Base-by-base conservation (phyloP, 1,139 yeast genomes). In the Debaryomyces udenii region DNA sequence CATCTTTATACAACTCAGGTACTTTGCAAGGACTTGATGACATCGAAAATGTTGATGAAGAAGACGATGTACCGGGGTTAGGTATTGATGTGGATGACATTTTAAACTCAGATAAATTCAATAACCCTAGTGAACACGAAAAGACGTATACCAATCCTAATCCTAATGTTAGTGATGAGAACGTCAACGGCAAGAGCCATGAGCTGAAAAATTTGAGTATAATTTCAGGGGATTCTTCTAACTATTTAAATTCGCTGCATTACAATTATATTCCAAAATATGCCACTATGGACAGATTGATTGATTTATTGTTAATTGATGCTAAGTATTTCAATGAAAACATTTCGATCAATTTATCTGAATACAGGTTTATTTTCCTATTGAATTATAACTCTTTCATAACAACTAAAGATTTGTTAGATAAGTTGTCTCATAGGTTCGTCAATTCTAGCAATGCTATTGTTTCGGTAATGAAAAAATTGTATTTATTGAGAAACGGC, bases 31-130 rank as follows among this genome's bases (percentile, higher is more conserved):
- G 54, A 4, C 53, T 51, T 14, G 61, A 60, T 33, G 67, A 62
- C 26, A 59, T 58, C 2, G 69, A 62, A 27, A 61, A 62, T 40
- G 63, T 55, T 15, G 70, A 63, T 33, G 63, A 51, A 16, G 74
- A 66, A 14, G 74, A 68, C 37, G 74, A 66, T 36, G 66, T 62
- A 11, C 69, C 71, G 1, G 71, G 73, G 3, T 54, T 69, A 33
- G 78, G 76, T 3, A 71, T 73, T 38, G 76, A 72, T 49, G 77
- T 71, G 7, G 78, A 73, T 49, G 74, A 65, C 42, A 67, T 73
- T 38, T 58, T 71, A 44, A 71, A 68, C 42, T 64, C 73, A 0
- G 76, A 70, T 9, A 70, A 67, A 49, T 70, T 70, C 51, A 66
- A 62, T 38, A 64, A 66, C 40, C 60, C 70, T 41, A 54, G 65